Evolutionary conservation across 2,329 filamentous ascomycete genomes (phyloP).

Genomic region (Cercospora janseana): DNA sequence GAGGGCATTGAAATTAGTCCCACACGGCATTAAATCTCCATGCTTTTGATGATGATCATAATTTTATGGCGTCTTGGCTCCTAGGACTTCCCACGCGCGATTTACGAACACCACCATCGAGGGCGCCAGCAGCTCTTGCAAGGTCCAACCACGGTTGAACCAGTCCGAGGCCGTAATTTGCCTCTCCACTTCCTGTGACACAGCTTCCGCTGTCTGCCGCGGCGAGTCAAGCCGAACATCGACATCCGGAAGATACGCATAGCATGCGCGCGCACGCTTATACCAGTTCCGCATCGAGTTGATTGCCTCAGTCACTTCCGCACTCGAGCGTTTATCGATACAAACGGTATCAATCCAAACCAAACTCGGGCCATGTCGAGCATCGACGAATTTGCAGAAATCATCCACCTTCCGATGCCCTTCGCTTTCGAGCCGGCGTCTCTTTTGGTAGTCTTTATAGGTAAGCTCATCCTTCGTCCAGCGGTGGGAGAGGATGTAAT

Average conservation of each 20-base stretch:
- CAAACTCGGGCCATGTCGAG: not conserved
- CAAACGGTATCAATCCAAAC: conserved; percentile 1
- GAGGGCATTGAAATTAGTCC: not conserved
- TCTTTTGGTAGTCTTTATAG: conserved; percentile 1
- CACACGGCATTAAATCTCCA: not conserved
- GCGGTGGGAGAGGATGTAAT: conserved; percentile 8
- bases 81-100: not conserved
- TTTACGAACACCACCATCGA: not conserved
- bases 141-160: conserved; percentile 1
- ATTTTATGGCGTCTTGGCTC: not conserved
- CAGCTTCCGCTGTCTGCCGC: too few species aligned
- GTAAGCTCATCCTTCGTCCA: conserved; percentile 5
- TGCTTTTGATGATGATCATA: not conserved
- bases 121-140: conserved; percentile 5
- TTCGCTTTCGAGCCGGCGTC: not conserved
- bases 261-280: not conserved
- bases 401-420: not conserved
- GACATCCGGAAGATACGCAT: not conserved
- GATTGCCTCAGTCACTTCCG: not conserved
- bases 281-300: conserved; percentile 6
- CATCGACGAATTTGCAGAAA: not conserved
- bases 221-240: too few species aligned
- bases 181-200: too few species aligned
- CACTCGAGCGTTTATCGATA: conserved; percentile 4
- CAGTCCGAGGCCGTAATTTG: too few species aligned